A percentile compares a stretch with the other conserved stretches of the same genome.
Evolutionary conservation across 305 asterid genomes (phyloP).

Genomic region (Fraxinus angustifolia): DNA sequence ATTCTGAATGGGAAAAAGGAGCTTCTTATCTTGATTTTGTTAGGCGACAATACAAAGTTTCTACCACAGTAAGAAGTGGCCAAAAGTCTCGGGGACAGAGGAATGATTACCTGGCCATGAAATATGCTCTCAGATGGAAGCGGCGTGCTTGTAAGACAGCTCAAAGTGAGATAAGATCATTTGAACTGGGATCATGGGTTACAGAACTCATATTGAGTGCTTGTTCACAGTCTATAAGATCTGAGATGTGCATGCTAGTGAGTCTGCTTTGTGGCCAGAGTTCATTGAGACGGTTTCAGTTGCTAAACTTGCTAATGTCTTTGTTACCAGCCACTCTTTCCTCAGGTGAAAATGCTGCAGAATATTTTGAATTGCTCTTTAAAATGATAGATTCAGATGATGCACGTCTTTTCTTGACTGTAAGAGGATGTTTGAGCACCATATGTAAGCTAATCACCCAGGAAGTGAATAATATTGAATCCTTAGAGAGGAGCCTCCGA

Average conservation of each 20-base stretch:
- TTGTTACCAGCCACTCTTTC: constrained; percentile 87
- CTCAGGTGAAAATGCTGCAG: constrained; percentile 98
- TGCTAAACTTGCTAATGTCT: constrained; percentile 83
- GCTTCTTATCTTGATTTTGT: constrained; percentile 99
- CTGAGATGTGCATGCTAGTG: constrained; percentile 97
- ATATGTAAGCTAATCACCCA: constrained; percentile 75
- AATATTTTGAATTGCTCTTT: constrained; percentile 88
- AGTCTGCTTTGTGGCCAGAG: constrained; percentile 93
- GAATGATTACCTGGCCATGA: constrained; percentile 77
- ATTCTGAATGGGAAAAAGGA: constrained; percentile 98
- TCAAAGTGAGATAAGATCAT: constrained; percentile 67
- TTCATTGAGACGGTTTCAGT: constrained; percentile 75
- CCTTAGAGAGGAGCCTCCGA: constrained; percentile 95
- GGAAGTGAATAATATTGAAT: constrained; percentile 83
- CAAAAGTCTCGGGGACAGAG: constrained; percentile 83
- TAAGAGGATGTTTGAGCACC: constrained; percentile 74
- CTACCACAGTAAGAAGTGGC: constrained; percentile 65
- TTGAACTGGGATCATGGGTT: constrained; percentile 99
- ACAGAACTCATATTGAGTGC: constrained; percentile 97
- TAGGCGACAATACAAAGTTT: constrained; percentile 92
- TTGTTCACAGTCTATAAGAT: constrained; percentile 95
- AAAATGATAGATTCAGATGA: constrained; percentile 94
- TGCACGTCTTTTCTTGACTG: constrained; percentile 92
- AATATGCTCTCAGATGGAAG: constrained; percentile 95
- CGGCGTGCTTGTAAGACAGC: constrained; percentile 61